phyloP scores from a whole-genome alignment of 1,284 basidiomycete genomes.

The Cutaneotrichosporon cavernicola region DNA sequence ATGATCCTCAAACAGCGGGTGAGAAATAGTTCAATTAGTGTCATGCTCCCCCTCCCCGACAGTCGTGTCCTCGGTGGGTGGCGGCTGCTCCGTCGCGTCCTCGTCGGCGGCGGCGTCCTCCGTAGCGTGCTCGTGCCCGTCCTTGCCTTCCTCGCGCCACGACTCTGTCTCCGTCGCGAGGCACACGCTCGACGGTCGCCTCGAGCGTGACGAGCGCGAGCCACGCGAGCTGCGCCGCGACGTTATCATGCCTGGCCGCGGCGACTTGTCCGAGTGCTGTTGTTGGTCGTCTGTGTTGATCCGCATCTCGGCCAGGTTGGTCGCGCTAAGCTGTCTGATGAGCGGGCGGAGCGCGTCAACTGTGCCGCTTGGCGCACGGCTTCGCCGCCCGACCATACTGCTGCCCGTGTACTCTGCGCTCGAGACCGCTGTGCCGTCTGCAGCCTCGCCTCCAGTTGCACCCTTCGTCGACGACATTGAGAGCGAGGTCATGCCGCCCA shows the following conservation, averaged over 20 bases:
- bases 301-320: constrained; percentile 28
- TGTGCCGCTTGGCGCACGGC: constrained; percentile 21
- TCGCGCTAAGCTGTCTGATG: constrained; percentile 32
- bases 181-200: constrained; percentile 7
- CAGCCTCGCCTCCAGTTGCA: not conserved
- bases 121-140: not conserved
- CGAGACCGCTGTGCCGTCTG: constrained; percentile 8
- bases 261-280: constrained; percentile 5
- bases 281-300: constrained; percentile 16
- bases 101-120: not conserved
- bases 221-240: constrained; percentile 9
- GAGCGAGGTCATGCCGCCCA: constrained; percentile 42
- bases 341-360: constrained; percentile 28
- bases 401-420: constrained; percentile 13
- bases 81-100: constrained; percentile 3
- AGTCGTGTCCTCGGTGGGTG: constrained; percentile 8
- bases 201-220: not conserved
- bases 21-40: not conserved
- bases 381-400: constrained; percentile 21
- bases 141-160: constrained; percentile 7
- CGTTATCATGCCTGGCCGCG: constrained; percentile 1
- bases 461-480: constrained; percentile 20
- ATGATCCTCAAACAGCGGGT: not conserved
- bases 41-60: not conserved
- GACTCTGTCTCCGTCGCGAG: not conserved